Evolutionary conservation across 176 grass and related monocot species (phyloP), one percentile per base, ranked within the genome.

Genomic region (sorghum (Sorghum bicolor)): DNA sequence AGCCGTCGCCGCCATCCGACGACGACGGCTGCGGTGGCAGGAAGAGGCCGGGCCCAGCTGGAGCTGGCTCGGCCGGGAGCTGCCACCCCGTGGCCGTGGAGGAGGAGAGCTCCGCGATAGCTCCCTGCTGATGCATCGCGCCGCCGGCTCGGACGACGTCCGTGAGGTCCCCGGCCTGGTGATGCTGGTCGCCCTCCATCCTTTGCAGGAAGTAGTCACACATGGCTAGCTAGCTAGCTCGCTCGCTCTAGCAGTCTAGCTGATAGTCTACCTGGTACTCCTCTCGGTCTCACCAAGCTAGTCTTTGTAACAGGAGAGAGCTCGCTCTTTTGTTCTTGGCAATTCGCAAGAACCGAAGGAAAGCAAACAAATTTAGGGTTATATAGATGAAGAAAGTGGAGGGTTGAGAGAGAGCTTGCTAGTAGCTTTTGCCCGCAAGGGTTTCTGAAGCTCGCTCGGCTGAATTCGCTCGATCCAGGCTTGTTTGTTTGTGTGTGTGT

Each of bases 181-280:
- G 73, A 47, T 95, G 88, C 4, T 64, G 61, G 45, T 12, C 65
- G 76, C 91, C 85, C 25, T 75, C 80, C 85, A 78, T 87, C 86
- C 80, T 76, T 86, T 93, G 83, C 87, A 86, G 85, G 85, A 81
- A 92, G 89, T 82, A 98, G 86, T 98, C 96, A 74, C 96, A 95
- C 96, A 98, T 95, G 79, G 52, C 77, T 67, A 52, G 40, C 29
- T 65, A n/a, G n/a, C n/a, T 58, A 24, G 22, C 22, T 33, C 31
- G n/a, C 36, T 77, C 13, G 9, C 34, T 28, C 22, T 32, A 22
- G 26, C 44, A 22, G 28, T 28, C 22, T 32, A 22, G 26, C 44
- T 33, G 28, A 3, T 50, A 5, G 36, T 39, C 38, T 28, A 66
- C 8, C 38, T 40, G 38, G 38, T 10, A 40, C 8, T 2, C 38